Base-by-base conservation (phyloP, 352 stramenopile species). In the Phytophthora multivora region DNA sequence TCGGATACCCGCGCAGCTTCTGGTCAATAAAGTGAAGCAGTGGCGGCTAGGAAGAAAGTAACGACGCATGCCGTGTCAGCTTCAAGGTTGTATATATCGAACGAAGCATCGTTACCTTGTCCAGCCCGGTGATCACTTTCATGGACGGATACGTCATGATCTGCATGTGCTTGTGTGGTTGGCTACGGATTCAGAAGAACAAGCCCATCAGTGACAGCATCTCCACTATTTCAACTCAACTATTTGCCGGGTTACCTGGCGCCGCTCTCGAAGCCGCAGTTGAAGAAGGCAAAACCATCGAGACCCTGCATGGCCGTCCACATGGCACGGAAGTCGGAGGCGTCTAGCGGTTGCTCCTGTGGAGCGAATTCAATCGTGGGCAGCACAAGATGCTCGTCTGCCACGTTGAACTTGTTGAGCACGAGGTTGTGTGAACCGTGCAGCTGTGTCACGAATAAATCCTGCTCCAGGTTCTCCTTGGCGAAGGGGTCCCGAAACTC, bases 161-260 rank as follows among this genome's bases (percentile, higher is more conserved):
- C 63, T 94, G 86, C 83, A 94, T 91, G 74, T 94, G 86, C 54
- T 94, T 94, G 69, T 91, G 83, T n/a, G 86, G 83, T 63, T 94
- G 86, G 51, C 83, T 93, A 53, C 36, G 5, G 19, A 60, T 58
- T 12, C 39, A 64, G 5, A 67, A 46, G 11, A 70, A 36, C 36
- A 41, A 18, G 21, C 4, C 13, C 9, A 49, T 68, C 21, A 64
- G 33, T 52, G 50, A 13, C n/a, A 50, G 16, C 28, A 63, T 50
- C 35, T 15, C 16, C 16, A 51, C 16, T 2, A 43, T 16, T 19
- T 46, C 26, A 26, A 41, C 21, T 28, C 9, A 47, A 39, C 21
- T 5, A n/a, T 18, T 40, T 35, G n/a, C 1, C 16, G 13, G 13
- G 12, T 51, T 51, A 90, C 84, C 84, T 91, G 8, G 83, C 83